Base-by-base conservation (phyloP, 306 rosid genomes). In the Begonia loranthoides region DNA sequence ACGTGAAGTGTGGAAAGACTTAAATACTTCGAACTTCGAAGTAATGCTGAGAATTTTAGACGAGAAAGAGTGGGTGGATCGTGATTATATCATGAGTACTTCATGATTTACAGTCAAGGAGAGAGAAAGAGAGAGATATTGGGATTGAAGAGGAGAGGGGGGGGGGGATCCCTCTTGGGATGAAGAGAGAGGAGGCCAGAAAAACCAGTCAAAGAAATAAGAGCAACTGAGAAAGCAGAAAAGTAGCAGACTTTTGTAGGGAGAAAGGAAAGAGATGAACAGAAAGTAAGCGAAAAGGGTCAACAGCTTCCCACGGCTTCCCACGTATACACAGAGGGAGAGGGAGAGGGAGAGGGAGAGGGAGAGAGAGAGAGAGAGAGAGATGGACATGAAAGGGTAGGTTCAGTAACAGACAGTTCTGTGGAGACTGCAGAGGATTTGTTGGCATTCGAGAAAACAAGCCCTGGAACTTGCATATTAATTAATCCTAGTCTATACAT, bases 81-180 rank as follows among this genome's bases (percentile, higher is more conserved):
- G 73, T 77, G 83, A 77, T 81, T 81, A 70, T 52, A 81, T 76
- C 61, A 82, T 85, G 95, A 80, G 92, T 85, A 73, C 52, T 56
- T 72, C 49, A 82, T 90, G 92, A 90, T 80, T 79, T 73, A 77
- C 79, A 72, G 56, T 55, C 4, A 66, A 41, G 50, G 54, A 45
- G 41, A 47, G 38, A 56, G 41, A 64, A 56, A 61, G 73, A 61
- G 41, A 22, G 51, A 22, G 50, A 1, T 47, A 13, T 47, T 13
- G 51, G 51, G 51, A 19, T 33, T 13, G 51, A 47, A 47, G 51
- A 41, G 15, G 45, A 55, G 33, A 84, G 79, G 67, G 50, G 73
- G 75, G 61, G 72, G 74, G 53, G 36, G n/a, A 15, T 39, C 10
- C 10, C 10, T 39, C 10, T 39, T 39, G 43, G 43, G 8, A 5